Evolutionary conservation across 495 filamentous ascomycete genomes (phyloP).

Genomic region (Penicillium lagena): DNA sequence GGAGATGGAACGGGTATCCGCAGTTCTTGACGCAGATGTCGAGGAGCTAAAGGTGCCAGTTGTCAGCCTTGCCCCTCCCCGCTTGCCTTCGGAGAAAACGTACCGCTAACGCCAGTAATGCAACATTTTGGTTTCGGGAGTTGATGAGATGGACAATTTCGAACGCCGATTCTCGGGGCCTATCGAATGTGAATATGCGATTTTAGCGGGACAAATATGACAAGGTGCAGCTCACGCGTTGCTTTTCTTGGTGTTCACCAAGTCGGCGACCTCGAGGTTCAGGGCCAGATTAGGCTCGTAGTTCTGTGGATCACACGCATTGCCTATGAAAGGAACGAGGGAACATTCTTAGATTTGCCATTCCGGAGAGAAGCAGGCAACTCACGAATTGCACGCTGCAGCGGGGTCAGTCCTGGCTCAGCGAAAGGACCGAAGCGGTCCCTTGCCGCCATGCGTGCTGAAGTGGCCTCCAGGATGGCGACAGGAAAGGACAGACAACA

Average conservation of each 20-base stretch:
- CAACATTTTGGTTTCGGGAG: conserved; percentile 91
- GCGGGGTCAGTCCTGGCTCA: conserved; percentile 70
- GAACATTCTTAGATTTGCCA: background rate
- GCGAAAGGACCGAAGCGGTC: conserved; percentile 87
- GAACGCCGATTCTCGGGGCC: conserved; percentile 89
- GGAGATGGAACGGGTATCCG: conserved; percentile 97
- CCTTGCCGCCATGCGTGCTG: conserved; percentile 88
- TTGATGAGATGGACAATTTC: conserved; percentile 94
- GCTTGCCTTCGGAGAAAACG: conserved; percentile 14
- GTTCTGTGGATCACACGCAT: conserved; percentile 92
- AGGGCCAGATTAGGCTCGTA: conserved; percentile 96
- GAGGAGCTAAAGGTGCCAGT: conserved; percentile 55
- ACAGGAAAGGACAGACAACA: conserved; percentile 5
- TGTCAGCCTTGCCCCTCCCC: conserved; percentile 19
- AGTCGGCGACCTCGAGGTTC: conserved; percentile 91
- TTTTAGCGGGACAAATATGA: conserved; percentile 7
- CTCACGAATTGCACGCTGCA: conserved; percentile 88
- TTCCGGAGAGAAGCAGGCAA: conserved; percentile 1
- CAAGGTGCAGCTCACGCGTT: conserved; percentile 56
- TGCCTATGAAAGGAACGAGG: conserved; percentile 42
- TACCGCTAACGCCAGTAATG: conserved; percentile 75
- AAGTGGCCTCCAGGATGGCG: conserved; percentile 80
- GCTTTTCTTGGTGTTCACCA: conserved; percentile 97
- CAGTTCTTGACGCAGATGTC: conserved; percentile 99
- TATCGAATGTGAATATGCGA: conserved; percentile 16